These are phyloP conservation scores for Linanthus parryae DNA, from an alignment of 148 eudicot species.

Conservation along the genomic window DNA sequence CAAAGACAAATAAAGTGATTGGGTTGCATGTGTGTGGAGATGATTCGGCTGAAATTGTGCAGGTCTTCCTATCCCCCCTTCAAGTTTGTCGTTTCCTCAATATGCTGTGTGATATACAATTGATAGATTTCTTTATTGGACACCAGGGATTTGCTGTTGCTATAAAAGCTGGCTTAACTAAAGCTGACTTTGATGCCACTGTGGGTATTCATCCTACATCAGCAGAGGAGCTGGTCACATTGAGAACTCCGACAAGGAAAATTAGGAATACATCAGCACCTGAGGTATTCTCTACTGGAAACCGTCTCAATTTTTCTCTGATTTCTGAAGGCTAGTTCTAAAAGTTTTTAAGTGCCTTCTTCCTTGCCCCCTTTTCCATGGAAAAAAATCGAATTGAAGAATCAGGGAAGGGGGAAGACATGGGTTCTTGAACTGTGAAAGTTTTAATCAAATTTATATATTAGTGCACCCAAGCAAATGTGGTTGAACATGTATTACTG, in stretches of 20 bases:
- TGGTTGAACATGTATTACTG: no score
- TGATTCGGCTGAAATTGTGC: conserved; percentile 84
- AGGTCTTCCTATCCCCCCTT: conserved; percentile 42
- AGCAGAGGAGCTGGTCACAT: conserved; percentile 95
- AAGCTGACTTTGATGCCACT: conserved; percentile 87
- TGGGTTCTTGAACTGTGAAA: no score
- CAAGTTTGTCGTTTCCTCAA: background rate
- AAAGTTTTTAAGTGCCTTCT: no score
- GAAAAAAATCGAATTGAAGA: no score
- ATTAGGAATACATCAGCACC: conserved; percentile 46
- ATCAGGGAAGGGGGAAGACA: no score
- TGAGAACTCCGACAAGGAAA: conserved; percentile 87
- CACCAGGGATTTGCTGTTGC: conserved; percentile 94
- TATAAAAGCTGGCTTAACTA: conserved; percentile 91
- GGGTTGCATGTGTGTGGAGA: conserved; percentile 98
- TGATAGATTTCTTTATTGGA: background rate
- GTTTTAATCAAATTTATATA: no score
- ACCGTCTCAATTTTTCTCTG: background rate
- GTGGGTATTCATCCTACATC: conserved; percentile 93
- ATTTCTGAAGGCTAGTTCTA: no score
- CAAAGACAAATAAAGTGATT: conserved; percentile 67
- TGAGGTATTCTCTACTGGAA: conserved; percentile 40
- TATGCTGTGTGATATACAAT: background rate
- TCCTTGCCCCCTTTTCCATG: no score
- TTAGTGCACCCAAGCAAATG: no score